These are phyloP conservation scores for Colletotrichum graminicola DNA, from an alignment of 2,329 filamentous ascomycete species.

Conservation along the genomic window DNA sequence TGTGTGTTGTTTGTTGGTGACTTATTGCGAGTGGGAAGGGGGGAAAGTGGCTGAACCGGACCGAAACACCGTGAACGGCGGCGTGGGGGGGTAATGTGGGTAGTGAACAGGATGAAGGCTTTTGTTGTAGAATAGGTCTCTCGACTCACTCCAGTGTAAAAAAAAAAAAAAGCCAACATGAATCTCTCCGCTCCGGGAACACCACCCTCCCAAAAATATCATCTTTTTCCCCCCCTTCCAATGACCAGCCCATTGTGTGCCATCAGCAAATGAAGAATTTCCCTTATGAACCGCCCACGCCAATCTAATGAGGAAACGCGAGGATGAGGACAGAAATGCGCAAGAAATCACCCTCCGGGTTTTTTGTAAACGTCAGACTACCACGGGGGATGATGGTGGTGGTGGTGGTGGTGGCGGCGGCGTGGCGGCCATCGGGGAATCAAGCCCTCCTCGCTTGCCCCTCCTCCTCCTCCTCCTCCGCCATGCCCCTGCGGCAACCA, in stretches of 20 bases:
- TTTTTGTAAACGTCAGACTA: constrained; percentile 27
- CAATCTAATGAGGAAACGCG: constrained; percentile 66
- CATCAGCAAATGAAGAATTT: constrained; percentile 64
- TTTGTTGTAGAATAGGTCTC: constrained; percentile 8
- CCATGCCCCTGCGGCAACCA: constrained; percentile 7
- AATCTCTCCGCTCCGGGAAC: constrained; percentile 9
- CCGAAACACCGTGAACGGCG: constrained; percentile 19
- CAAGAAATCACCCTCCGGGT: constrained; percentile 40
- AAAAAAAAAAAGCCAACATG: background rate
- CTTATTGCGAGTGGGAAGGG: constrained; percentile 36
- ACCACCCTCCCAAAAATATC: constrained; percentile 39
- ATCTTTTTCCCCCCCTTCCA: constrained; percentile 31
- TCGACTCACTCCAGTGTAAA: constrained; percentile 15
- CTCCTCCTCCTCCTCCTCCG: constrained; percentile 16
- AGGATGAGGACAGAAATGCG: constrained; percentile 58
- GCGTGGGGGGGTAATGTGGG: background rate
- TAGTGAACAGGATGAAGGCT: constrained; percentile 19
- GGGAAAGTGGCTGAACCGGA: constrained; percentile 22
- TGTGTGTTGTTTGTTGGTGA: constrained; percentile 38
- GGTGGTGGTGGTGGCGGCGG: background rate
- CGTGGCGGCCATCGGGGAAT: constrained; percentile 39
- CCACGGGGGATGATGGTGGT: constrained; percentile 27
- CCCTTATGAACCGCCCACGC: constrained; percentile 64
- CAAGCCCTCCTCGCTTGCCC: constrained; percentile 20
- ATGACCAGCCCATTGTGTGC: constrained; percentile 54